These are phyloP conservation scores for Mortierella sp. DNA, from an alignment of 371 early-diverging fungal species.

Conservation along the genomic window DNA sequence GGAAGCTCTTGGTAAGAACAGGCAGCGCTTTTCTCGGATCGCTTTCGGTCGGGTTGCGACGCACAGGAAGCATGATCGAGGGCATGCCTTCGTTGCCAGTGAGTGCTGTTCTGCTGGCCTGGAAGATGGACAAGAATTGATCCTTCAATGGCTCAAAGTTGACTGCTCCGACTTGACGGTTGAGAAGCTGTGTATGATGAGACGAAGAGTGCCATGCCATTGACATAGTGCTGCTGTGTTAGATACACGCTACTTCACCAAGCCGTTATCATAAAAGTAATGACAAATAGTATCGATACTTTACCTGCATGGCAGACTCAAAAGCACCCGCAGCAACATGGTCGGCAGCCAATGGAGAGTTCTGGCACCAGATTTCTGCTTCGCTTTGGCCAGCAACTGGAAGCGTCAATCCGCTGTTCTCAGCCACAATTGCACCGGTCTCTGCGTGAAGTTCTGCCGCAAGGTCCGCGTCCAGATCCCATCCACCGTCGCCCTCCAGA, in stretches of 20 bases:
- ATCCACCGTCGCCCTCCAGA: constrained; percentile 63
- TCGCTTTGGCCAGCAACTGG: constrained; percentile 59
- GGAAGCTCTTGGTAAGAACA: constrained; percentile 64
- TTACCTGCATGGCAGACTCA: constrained; percentile 92
- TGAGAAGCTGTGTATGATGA: constrained; percentile 66
- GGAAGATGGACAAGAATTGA: constrained; percentile 83
- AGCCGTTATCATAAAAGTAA: not conserved
- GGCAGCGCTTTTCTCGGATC: constrained; percentile 67
- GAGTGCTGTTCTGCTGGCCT: constrained; percentile 77
- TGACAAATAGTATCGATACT: not conserved
- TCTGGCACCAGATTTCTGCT: constrained; percentile 6
- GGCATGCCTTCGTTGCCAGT: constrained; percentile 71
- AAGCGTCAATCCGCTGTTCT: constrained; percentile 72
- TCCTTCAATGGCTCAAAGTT: constrained; percentile 92
- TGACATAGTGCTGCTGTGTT: no score
- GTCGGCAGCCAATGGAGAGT: constrained; percentile 14
- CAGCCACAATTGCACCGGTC: constrained; percentile 70
- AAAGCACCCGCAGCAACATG: constrained; percentile 93
- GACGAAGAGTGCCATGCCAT: no score
- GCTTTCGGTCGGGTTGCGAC: constrained; percentile 69
- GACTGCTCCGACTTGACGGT: constrained; percentile 87
- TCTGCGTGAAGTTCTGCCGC: constrained; percentile 73
- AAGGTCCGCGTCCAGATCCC: constrained; percentile 66
- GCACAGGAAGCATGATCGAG: constrained; percentile 68
- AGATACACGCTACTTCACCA: no score